Evolutionary conservation across 768 basidiomycete species (phyloP).

Genomic region (Thelephora aurantiotincta): DNA sequence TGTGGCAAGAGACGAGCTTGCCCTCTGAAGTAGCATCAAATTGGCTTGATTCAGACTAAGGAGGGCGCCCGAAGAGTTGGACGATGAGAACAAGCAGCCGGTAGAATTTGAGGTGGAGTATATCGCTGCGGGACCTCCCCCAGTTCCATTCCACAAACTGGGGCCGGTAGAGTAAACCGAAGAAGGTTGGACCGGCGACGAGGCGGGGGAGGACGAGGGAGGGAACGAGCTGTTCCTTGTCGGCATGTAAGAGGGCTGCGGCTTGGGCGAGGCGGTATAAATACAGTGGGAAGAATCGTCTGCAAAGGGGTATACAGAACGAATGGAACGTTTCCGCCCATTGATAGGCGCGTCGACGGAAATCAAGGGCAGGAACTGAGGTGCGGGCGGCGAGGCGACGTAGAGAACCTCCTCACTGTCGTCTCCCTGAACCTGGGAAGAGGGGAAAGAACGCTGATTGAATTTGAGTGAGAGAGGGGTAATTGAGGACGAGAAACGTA

Average conservation of each 20-base stretch:
- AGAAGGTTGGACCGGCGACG: neutral
- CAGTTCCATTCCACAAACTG: too few species aligned
- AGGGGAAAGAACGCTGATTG: neutral
- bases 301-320: too few species aligned
- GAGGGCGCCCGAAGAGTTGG: too few species aligned
- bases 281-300: too few species aligned
- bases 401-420: neutral
- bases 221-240: neutral
- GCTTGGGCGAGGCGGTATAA: too few species aligned
- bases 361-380: neutral
- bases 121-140: too few species aligned
- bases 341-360: neutral
- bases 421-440: neutral
- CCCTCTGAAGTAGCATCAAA: too few species aligned
- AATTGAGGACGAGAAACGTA: neutral
- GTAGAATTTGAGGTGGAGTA: too few species aligned
- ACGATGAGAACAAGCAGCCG: too few species aligned
- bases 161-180: neutral
- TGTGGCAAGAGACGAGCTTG: too few species aligned
- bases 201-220: neutral
- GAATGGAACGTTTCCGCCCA: too few species aligned
- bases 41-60: too few species aligned
- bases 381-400: neutral
- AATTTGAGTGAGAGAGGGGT: neutral
- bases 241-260: neutral